Conservation (phyloP, 2,329 filamentous ascomycete genomes). For the Sclerotinia trifoliorum region DNA sequence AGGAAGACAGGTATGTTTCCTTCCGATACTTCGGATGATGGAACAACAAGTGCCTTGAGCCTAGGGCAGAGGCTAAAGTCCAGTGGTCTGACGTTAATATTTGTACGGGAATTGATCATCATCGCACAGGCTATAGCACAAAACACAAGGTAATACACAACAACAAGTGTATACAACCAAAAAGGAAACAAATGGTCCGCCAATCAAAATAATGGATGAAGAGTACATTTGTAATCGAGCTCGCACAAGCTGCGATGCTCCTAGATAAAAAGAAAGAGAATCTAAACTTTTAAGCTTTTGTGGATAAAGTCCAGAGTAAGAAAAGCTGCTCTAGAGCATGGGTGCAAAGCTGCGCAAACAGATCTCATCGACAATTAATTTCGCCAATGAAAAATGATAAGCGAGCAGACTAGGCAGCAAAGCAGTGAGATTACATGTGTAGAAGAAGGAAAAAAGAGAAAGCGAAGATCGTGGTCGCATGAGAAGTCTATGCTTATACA, state of each 20-base stretch:
- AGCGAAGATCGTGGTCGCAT: conserved; percentile 40
- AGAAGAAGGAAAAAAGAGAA: conserved; percentile 30
- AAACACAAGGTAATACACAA: conserved; percentile 18
- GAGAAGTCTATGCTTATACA: conserved; percentile 43
- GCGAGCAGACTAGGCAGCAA: conserved; percentile 29
- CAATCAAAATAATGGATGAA: conserved; percentile 20
- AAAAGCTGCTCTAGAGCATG: conserved; percentile 27
- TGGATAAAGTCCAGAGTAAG: conserved; percentile 27
- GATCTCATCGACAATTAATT: conserved; percentile 25
- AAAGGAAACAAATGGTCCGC: conserved; percentile 15
- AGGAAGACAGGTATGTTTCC: background rate
- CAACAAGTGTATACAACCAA: conserved; percentile 11
- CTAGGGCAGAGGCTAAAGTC: conserved; percentile 12
- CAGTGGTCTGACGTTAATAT: background rate
- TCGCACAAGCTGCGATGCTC: conserved; percentile 33
- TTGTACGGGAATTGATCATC: conserved; percentile 11
- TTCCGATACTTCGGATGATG: conserved; percentile 12
- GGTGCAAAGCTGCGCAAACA: conserved; percentile 25
- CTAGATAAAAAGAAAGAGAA: conserved; percentile 30
- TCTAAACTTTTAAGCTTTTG: conserved; percentile 38
- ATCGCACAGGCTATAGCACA: conserved; percentile 20
- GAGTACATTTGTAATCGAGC: conserved; percentile 28
- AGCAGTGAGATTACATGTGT: conserved; percentile 34
- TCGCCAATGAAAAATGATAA: conserved; percentile 26
- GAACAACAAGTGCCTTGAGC: background rate